Evolutionary conservation across 176 grass and related monocot species (phyloP).

Genomic region (Carex littledalei): DNA sequence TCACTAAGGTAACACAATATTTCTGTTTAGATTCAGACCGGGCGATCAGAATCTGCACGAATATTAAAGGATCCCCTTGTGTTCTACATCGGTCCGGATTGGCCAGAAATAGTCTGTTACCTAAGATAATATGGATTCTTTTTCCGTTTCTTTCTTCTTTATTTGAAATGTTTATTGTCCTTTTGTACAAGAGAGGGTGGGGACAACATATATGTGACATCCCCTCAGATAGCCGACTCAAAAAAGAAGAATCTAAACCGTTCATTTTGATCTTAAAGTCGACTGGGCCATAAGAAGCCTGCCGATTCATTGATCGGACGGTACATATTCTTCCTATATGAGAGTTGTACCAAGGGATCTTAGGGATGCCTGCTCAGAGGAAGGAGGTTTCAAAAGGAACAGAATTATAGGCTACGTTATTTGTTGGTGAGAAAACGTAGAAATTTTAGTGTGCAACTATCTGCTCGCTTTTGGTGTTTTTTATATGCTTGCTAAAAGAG

Average conservation of each 20-base stretch:
- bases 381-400: background rate
- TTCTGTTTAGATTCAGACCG: no score
- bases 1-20: no score
- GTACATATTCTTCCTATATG: background rate
- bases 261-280: background rate
- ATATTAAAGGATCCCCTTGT: no score
- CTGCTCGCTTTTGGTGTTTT: background rate
- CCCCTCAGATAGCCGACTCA: background rate
- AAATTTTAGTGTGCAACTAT: background rate
- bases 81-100: no score
- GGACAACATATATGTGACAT: background rate
- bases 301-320: background rate
- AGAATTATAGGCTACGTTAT: background rate
- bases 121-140: background rate
- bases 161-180: background rate
- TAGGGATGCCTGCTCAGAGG: background rate
- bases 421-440: background rate
- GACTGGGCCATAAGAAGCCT: background rate
- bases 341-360: no score
- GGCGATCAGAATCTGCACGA: no score
- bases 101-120: no score
- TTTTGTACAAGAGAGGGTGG: background rate
- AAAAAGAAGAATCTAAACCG: background rate
- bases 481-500: background rate
- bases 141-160: background rate